Evolutionary conservation across 73 alveolate species (phyloP).

Genomic region (Halteria grandinella): DNA sequence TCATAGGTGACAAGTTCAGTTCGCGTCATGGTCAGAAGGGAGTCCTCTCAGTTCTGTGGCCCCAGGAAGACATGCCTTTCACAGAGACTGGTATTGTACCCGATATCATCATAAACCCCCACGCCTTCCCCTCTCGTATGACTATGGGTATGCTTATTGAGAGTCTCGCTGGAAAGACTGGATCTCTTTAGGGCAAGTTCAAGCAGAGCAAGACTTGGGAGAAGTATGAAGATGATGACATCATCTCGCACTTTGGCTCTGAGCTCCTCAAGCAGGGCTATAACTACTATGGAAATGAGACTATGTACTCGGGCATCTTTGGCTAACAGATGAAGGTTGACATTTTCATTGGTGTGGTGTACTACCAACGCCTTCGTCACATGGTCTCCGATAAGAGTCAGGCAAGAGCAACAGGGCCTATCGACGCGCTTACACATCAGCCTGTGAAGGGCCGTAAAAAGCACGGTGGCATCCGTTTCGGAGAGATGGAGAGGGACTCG

Average conservation of each 20-base stretch:
- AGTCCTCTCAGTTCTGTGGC: slow-evolving; percentile 98
- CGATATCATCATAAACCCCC: slow-evolving; percentile 99
- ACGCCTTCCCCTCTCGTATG: slow-evolving; percentile 99
- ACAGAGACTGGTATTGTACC: slow-evolving; percentile 99
- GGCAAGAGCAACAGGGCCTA: slow-evolving; percentile 98
- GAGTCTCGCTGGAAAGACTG: slow-evolving; percentile 96
- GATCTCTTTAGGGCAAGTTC: slow-evolving; percentile 86
- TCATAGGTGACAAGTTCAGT: slow-evolving; percentile 99
- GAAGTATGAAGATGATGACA: slow-evolving; percentile 94
- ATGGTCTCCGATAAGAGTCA: slow-evolving; percentile 98
- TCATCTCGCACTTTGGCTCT: slow-evolving; percentile 91
- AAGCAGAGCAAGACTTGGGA: slow-evolving; percentile 92
- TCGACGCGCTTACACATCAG: slow-evolving; percentile 95
- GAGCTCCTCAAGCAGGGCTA: slow-evolving; percentile 94
- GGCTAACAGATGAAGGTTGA: slow-evolving; percentile 98
- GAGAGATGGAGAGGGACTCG: slow-evolving; percentile 99
- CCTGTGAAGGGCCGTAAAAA: slow-evolving; percentile 99
- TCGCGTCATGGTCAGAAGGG: slow-evolving; percentile 99
- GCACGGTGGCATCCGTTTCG: slow-evolving; percentile 99
- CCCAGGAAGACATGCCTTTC: slow-evolving; percentile 98
- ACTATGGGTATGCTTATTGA: slow-evolving; percentile 99
- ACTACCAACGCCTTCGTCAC: slow-evolving; percentile 99
- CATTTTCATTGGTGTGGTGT: slow-evolving; percentile 98
- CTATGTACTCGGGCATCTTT: slow-evolving; percentile 96
- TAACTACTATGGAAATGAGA: slow-evolving; percentile 98